Evolutionary conservation across 2,329 filamentous ascomycete genomes (phyloP), one percentile per base, ranked within the genome.

Genomic region (Clonostachys rhizophaga): DNA sequence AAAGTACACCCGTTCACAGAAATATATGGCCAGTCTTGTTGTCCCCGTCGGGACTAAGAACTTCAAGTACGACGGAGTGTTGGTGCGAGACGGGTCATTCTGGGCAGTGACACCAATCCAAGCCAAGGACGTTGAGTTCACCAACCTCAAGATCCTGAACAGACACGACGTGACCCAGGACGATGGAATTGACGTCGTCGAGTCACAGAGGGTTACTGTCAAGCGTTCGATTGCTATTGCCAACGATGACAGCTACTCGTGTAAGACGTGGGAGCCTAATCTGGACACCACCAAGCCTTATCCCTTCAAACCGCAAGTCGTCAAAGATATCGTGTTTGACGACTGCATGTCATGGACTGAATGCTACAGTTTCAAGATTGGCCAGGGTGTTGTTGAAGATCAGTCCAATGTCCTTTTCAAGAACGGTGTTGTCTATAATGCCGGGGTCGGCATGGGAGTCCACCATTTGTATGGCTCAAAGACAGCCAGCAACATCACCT

Each of bases 121-220:
- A 18, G 11, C 12, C 8, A 39, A 46, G n/a, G 24, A 46, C n/a
- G 44, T 30, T n/a, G 18, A n/a, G 12, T 34, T 46, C 36, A 46
- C 44, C 36, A 46, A 46, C 36, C 24, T 46, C 36, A 46, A 46
- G 10, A 46, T 46, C 17, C 44, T 46, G 6, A 37, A 46, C 24
- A 18, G 44, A 6, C 34, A 40, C 36, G 44, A 46, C 14, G 44
- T 46, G 17, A 46, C 44, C 12, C 44, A 46, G 37, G 37, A 46
- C 24, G 44, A 46, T 30, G 44, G 44, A 18, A 46, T 46, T 30
- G 44, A 46, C 24, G 37, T 46, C 8, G 13, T 40, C 5, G 44
- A 46, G 36, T 46, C 44, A 7, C 24, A 41, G 14, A 8, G 20
- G 12, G 44, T 46, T 8, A 41, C 13, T 1, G 44, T 46, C 13